These are phyloP conservation scores for Beauveria australis DNA, from an alignment of 2,329 filamentous ascomycete species.

Conservation along the genomic window DNA sequence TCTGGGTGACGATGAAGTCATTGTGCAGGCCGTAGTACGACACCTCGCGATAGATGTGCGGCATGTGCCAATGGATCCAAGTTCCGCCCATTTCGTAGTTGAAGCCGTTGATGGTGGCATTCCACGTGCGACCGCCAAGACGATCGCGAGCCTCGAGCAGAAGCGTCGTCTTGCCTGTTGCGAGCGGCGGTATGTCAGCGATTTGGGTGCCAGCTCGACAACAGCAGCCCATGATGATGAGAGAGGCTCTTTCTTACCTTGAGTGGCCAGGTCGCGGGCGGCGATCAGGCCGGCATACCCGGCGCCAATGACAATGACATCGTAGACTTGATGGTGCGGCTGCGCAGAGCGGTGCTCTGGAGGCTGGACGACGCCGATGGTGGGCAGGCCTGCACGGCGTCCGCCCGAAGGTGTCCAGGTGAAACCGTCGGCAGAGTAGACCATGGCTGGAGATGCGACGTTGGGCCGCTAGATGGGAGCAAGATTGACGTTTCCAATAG, in stretches of 20 bases:
- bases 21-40: constrained; percentile 31
- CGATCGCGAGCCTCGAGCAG: constrained; percentile 33
- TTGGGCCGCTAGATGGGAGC: no score
- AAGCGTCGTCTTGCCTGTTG: constrained; percentile 18
- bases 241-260: constrained; percentile 14
- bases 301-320: constrained; percentile 17
- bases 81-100: constrained; percentile 35
- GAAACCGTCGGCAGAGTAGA: background rate
- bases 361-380: background rate
- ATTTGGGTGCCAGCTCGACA: background rate
- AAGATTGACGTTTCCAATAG: no score
- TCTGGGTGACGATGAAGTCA: constrained; percentile 13
- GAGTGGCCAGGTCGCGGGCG: constrained; percentile 19
- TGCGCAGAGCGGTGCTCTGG: background rate
- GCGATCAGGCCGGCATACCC: constrained; percentile 26
- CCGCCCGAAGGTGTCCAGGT: background rate
- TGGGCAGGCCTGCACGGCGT: background rate
- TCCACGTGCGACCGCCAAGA: constrained; percentile 33
- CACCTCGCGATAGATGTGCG: constrained; percentile 33
- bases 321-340: background rate
- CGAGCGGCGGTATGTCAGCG: background rate
- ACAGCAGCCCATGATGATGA: background rate
- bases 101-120: constrained; percentile 25
- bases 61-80: constrained; percentile 31
- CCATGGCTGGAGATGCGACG: background rate